Percentiles rank a stretch among this genome's conserved stretches.
Evolutionary conservation across 768 basidiomycete species (phyloP).

Genomic region (Roridomyces roridus): DNA sequence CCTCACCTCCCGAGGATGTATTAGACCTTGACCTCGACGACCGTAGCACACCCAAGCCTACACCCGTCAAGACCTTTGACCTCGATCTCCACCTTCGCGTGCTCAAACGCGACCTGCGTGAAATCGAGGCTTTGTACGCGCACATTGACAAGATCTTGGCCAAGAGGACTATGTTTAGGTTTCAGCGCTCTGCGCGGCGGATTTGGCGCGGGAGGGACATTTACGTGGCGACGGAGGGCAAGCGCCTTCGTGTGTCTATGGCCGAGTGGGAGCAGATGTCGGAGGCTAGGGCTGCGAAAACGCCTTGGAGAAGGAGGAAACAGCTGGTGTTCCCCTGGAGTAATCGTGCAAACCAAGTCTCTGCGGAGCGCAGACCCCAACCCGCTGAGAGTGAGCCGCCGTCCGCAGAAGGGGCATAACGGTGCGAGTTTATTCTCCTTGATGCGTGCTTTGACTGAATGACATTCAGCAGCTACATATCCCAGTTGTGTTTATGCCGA

Average conservation of each 20-base stretch:
- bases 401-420: neutral
- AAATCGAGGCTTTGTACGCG: conserved; percentile 52
- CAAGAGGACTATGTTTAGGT: conserved; percentile 65
- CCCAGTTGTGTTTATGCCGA: too few relatives aligned
- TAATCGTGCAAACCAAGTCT: neutral
- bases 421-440: neutral
- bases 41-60: conserved; percentile 21
- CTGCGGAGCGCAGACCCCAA: neutral
- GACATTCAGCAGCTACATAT: neutral
- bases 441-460: neutral
- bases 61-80: conserved; percentile 50
- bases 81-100: conserved; percentile 61
- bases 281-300: conserved; percentile 43
- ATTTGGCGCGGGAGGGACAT: conserved; percentile 68
- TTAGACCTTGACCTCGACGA: conserved; percentile 47
- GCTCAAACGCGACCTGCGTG: conserved; percentile 57
- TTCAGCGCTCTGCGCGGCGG: conserved; percentile 80
- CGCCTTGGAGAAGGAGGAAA: neutral
- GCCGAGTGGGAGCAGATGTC: conserved; percentile 58
- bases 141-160: conserved; percentile 49
- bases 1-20: conserved; percentile 18
- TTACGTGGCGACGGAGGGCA: conserved; percentile 45
- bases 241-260: conserved; percentile 43
- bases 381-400: neutral
- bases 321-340: conserved; percentile 13